Percentiles rank a stretch among this genome's conserved stretches.
Conservation (phyloP, 129 eudicot genomes). For the Gnaphalium uliginosum region DNA sequence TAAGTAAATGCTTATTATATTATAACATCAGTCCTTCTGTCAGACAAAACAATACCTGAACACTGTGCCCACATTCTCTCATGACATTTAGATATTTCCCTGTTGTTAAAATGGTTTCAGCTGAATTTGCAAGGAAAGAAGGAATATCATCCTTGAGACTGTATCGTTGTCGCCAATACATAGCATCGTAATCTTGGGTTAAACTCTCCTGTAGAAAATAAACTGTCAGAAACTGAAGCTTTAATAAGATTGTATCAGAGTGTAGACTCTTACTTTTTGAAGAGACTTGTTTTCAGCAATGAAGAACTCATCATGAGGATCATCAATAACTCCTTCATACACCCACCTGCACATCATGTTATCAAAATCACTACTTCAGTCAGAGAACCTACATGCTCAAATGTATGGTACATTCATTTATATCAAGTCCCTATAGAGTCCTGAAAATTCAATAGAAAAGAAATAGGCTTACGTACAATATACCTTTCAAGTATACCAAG, state of each 20-base stretch:
- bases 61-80: conserved; percentile 97
- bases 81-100: conserved; percentile 95
- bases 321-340: conserved; percentile 97
- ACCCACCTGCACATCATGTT: conserved; percentile 68
- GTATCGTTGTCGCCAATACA: conserved; percentile 92
- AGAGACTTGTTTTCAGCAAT: conserved; percentile 94
- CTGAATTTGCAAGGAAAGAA: conserved; percentile 87
- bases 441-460: not conserved
- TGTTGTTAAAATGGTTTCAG: conserved; percentile 91
- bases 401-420: not conserved
- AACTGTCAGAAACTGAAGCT: conserved; percentile 33
- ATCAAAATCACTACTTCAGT: conserved; percentile 13
- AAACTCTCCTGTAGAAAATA: conserved; percentile 76
- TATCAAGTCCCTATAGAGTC: not conserved
- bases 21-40: not conserved
- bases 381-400: not conserved
- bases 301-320: conserved; percentile 93
- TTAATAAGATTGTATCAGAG: conserved; percentile 4
- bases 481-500: conserved; percentile 97
- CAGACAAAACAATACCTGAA: conserved; percentile 57
- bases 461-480: not conserved
- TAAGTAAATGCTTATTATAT: not conserved
- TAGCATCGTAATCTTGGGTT: conserved; percentile 90
- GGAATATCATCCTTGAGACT: conserved; percentile 96
- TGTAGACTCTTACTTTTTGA: conserved; percentile 57